These are phyloP conservation scores for Cordyceps militaris DNA, from an alignment of 2,329 filamentous ascomycete genomes.

Conservation along the genomic window DNA sequence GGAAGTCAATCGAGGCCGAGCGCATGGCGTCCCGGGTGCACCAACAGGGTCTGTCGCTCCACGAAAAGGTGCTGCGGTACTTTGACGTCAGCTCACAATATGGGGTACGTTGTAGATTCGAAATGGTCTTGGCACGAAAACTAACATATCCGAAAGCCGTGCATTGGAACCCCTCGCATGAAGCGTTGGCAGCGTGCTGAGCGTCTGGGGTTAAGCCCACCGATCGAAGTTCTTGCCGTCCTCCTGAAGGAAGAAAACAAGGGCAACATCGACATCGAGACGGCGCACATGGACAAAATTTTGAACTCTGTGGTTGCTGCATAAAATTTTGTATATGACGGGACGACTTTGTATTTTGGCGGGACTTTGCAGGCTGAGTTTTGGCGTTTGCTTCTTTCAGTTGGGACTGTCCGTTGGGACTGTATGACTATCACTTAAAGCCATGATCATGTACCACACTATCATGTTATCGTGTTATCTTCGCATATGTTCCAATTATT, in stretches of 20 bases:
- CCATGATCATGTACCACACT: background rate
- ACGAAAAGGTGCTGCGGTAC: constrained; percentile 83
- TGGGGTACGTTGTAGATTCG: constrained; percentile 58
- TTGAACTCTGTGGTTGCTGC: constrained; percentile 43
- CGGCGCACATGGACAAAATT: constrained; percentile 67
- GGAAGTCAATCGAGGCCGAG: constrained; percentile 63
- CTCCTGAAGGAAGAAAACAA: constrained; percentile 63
- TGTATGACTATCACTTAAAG: background rate
- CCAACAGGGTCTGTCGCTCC: constrained; percentile 60
- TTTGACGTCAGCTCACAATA: constrained; percentile 91
- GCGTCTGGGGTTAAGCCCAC: constrained; percentile 73
- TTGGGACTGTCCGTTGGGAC: background rate
- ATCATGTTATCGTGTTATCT: background rate
- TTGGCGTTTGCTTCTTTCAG: constrained; percentile 13
- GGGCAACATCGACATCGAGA: constrained; percentile 48
- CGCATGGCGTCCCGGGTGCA: constrained; percentile 67
- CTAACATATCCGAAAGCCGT: constrained; percentile 54
- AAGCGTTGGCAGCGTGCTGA: constrained; percentile 87
- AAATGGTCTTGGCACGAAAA: background rate
- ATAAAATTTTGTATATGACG: constrained; percentile 11
- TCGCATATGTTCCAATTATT: background rate
- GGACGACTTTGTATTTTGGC: background rate
- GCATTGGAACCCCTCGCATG: constrained; percentile 72
- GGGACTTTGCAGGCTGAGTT: background rate
- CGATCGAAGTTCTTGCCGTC: constrained; percentile 83